Evolutionary conservation across 2,329 filamentous ascomycete genomes (phyloP).

Genomic region (Aspergillus floridensis): DNA sequence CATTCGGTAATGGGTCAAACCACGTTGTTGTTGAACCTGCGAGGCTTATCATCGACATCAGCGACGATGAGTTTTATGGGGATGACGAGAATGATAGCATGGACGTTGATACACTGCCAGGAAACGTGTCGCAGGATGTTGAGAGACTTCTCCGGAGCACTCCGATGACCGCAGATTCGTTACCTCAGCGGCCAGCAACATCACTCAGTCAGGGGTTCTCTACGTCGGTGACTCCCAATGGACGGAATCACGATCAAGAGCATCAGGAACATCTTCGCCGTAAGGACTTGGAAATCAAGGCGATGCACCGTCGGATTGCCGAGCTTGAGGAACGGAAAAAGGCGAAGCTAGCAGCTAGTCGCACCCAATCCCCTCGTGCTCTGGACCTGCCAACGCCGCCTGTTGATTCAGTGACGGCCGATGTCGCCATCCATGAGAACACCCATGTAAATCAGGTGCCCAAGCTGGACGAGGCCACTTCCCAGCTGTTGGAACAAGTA

Average conservation of each 20-base stretch:
- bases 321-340: slow-evolving; percentile 48
- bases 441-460: background rate
- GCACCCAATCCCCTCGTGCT: slow-evolving; percentile 35
- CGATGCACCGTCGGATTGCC: slow-evolving; percentile 50
- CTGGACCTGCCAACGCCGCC: slow-evolving; percentile 23
- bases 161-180: slow-evolving; percentile 46
- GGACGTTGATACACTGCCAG: slow-evolving; percentile 30
- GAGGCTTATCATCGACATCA: slow-evolving; percentile 78
- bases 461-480: background rate
- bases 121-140: slow-evolving; percentile 22
- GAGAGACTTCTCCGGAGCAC: slow-evolving; percentile 42
- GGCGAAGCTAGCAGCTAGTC: slow-evolving; percentile 39
- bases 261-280: slow-evolving; percentile 46
- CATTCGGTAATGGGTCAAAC: slow-evolving; percentile 56
- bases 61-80: slow-evolving; percentile 62
- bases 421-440: slow-evolving; percentile 5
- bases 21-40: slow-evolving; percentile 47
- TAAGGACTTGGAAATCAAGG: slow-evolving; percentile 50
- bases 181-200: slow-evolving; percentile 40
- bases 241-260: slow-evolving; percentile 39
- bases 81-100: slow-evolving; percentile 32
- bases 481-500: background rate
- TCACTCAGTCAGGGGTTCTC: slow-evolving; percentile 42
- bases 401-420: slow-evolving; percentile 11
- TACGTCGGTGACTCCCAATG: slow-evolving; percentile 36